These are phyloP conservation scores for Nakaseomyces kungkrabaensis DNA, from an alignment of 1,139 yeast species.

Conservation along the genomic window DNA sequence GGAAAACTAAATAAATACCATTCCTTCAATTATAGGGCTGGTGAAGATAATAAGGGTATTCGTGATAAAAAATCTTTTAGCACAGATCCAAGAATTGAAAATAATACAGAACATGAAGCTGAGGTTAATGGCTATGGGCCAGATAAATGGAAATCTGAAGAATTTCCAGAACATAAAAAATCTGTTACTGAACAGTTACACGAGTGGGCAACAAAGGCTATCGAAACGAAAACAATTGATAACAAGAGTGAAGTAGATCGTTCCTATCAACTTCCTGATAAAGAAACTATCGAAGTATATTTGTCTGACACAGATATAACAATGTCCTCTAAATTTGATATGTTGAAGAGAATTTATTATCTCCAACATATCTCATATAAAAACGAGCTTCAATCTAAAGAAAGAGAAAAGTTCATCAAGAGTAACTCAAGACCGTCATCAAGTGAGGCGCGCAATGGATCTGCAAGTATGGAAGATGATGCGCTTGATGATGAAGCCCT, in stretches of 20 bases:
- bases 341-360: conserved; percentile 60
- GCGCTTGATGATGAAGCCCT: conserved; percentile 39
- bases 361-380: conserved; percentile 52
- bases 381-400: conserved; percentile 31
- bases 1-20: conserved; percentile 1
- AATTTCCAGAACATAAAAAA: conserved; percentile 37
- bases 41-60: conserved; percentile 76
- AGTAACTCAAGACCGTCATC: conserved; percentile 3
- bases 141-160: conserved; percentile 45
- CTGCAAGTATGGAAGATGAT: not conserved
- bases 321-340: conserved; percentile 38
- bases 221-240: conserved; percentile 29
- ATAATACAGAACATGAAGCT: conserved; percentile 47
- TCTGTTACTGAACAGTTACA: conserved; percentile 45
- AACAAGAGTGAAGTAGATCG: conserved; percentile 6
- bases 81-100: conserved; percentile 69
- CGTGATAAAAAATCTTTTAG: conserved; percentile 76
- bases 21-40: conserved; percentile 78
- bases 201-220: conserved; percentile 43
- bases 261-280: conserved; percentile 43
- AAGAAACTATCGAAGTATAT: conserved; percentile 46
- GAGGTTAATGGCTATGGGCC: conserved; percentile 74
- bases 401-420: conserved; percentile 20
- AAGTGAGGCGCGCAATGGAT: not conserved
- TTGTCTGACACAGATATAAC: conserved; percentile 39